A percentile compares a stretch with the other conserved stretches of the same genome.
Evolutionary conservation across 116 monocot species (phyloP).

Genomic region (Phalaenopsis hybrid): DNA sequence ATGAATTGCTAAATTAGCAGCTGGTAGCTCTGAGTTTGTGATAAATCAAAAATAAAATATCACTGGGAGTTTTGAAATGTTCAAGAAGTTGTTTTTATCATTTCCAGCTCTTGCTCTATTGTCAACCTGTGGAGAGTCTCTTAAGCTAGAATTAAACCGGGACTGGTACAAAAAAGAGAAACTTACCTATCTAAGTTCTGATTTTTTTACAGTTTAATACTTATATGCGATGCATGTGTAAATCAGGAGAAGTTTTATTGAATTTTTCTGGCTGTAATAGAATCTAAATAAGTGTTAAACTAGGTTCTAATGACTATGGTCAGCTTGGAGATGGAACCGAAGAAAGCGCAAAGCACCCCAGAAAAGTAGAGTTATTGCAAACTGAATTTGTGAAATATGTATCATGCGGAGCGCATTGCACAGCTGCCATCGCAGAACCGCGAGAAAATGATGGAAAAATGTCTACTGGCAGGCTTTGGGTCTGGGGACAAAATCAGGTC

Average conservation of each 20-base stretch:
- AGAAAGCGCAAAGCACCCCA: slow-evolving; percentile 61
- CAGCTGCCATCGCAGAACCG: slow-evolving; percentile 84
- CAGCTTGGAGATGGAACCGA: slow-evolving; percentile 98
- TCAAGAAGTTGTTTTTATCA: not conserved
- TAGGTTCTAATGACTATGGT: slow-evolving; percentile 91
- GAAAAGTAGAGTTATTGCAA: slow-evolving; percentile 59
- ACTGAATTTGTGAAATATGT: slow-evolving; percentile 75
- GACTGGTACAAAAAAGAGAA: not conserved
- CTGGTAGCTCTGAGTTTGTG: not conserved
- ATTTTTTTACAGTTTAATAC: not conserved
- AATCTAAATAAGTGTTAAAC: not conserved
- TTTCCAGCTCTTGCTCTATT: not conserved
- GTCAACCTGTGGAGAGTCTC: not conserved
- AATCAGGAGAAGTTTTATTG: not conserved
- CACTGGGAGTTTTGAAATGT: not conserved
- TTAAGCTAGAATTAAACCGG: not conserved
- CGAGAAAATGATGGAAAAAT: slow-evolving; percentile 58
- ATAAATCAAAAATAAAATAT: not conserved
- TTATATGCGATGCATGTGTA: not conserved
- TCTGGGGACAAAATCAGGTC: slow-evolving; percentile 99
- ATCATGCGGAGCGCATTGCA: slow-evolving; percentile 93
- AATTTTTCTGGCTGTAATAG: not conserved
- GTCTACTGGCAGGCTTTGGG: slow-evolving; percentile 69
- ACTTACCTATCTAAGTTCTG: not conserved
- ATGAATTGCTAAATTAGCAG: not conserved